Evolutionary conservation across 2,329 filamentous ascomycete genomes (phyloP).

Genomic region (Aspergillus fumigatiaffinis): DNA sequence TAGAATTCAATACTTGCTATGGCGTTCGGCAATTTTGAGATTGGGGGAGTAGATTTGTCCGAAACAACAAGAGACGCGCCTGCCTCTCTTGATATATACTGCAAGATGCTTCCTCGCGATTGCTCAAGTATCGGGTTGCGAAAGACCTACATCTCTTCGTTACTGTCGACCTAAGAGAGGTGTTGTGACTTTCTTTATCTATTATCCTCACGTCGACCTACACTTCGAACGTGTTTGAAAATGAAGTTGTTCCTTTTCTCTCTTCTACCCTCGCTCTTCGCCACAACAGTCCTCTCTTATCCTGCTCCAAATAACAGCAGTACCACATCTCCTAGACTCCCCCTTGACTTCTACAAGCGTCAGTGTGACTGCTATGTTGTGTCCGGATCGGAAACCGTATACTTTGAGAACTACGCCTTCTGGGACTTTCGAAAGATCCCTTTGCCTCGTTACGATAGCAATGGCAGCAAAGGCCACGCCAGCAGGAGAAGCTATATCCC

Average conservation of each 20-base stretch:
- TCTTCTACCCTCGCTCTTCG: not conserved
- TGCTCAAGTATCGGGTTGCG: no score
- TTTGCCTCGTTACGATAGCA: slow-evolving; percentile 8
- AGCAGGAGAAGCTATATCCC: slow-evolving; percentile 21
- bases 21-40: not conserved
- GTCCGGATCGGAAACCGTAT: slow-evolving; percentile 39
- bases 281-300: not conserved
- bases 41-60: not conserved
- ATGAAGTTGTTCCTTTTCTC: not conserved
- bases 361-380: slow-evolving; percentile 48
- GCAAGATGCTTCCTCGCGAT: not conserved
- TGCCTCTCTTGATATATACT: not conserved
- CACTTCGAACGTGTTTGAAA: not conserved
- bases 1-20: not conserved
- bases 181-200: not conserved
- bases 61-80: not conserved
- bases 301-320: not conserved
- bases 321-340: not conserved
- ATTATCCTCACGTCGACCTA: not conserved
- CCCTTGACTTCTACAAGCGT: not conserved
- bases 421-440: slow-evolving; percentile 49
- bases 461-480: slow-evolving; percentile 2
- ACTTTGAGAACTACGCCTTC: slow-evolving; percentile 50
- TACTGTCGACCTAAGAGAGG: not conserved
- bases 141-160: not conserved